Evolutionary conservation across 2,329 filamentous ascomycete genomes (phyloP).

Genomic region (Nemania sp.): DNA sequence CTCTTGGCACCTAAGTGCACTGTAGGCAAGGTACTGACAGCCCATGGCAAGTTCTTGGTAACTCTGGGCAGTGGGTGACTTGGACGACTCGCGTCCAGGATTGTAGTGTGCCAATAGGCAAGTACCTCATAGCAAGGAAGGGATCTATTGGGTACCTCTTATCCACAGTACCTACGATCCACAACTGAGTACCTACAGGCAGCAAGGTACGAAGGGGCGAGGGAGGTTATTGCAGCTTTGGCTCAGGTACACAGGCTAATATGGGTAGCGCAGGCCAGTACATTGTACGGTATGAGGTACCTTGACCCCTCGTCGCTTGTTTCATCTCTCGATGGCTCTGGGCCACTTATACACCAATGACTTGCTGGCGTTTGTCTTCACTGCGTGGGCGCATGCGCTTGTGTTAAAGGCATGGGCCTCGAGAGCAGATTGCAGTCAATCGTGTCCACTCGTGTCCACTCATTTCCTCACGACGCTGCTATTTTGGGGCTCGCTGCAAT

Average conservation of each 20-base stretch:
- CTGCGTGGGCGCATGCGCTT: slow-evolving; percentile 36
- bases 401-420: slow-evolving; percentile 30
- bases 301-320: slow-evolving; percentile 35
- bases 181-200: neutral
- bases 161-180: neutral
- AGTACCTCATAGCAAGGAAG: too few relatives aligned
- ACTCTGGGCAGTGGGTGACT: slow-evolving; percentile 19
- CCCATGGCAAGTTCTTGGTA: neutral
- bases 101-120: neutral
- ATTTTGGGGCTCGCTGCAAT: slow-evolving; percentile 35
- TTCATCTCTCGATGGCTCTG: slow-evolving; percentile 37
- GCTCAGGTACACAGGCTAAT: too few relatives aligned
- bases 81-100: slow-evolving; percentile 23
- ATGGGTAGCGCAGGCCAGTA: slow-evolving; percentile 11
- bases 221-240: slow-evolving; percentile 25
- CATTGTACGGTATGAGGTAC: neutral
- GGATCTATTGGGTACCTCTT: too few relatives aligned
- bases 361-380: slow-evolving; percentile 32
- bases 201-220: slow-evolving; percentile 6
- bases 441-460: slow-evolving; percentile 38
- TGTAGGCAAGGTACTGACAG: neutral
- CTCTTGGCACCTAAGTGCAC: neutral
- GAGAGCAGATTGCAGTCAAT: slow-evolving; percentile 32
- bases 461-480: slow-evolving; percentile 30
- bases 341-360: slow-evolving; percentile 38